Percentiles rank a stretch among this genome's conserved stretches.
phyloP scores from a whole-genome alignment of 176 grass and related monocot genomes.

The Oryza brachyantha region DNA sequence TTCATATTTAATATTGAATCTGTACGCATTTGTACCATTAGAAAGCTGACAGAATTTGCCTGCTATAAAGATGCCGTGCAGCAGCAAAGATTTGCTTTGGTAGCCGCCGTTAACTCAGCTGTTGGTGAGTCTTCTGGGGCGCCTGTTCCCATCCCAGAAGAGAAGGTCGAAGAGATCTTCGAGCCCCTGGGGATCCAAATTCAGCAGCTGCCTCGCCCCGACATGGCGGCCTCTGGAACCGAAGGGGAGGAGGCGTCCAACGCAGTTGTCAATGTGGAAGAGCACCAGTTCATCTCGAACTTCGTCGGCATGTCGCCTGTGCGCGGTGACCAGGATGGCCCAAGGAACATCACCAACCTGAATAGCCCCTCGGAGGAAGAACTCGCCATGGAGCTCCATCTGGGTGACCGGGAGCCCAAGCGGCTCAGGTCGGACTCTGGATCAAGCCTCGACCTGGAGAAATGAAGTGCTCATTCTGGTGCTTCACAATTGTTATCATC shows the following conservation, averaged over 20 bases:
- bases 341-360: constrained; percentile 53
- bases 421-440: constrained; percentile 41
- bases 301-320: constrained; percentile 55
- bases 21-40: neutral
- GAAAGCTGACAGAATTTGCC: constrained; percentile 25
- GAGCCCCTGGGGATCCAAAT: constrained; percentile 78
- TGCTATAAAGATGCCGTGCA: constrained; percentile 64
- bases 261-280: constrained; percentile 52
- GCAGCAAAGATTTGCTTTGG: constrained; percentile 70
- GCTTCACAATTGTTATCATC: neutral
- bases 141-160: constrained; percentile 22
- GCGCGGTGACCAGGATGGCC: constrained; percentile 38
- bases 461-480: constrained; percentile 29
- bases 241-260: constrained; percentile 58
- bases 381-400: constrained; percentile 65
- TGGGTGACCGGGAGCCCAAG: constrained; percentile 81
- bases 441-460: constrained; percentile 51
- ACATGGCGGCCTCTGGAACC: constrained; percentile 29
- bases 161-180: constrained; percentile 62
- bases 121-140: constrained; percentile 61
- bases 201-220: constrained; percentile 56
- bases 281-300: constrained; percentile 90
- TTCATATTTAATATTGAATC: neutral
- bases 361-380: constrained; percentile 82
- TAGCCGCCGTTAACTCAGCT: constrained; percentile 47